Base-by-base conservation (phyloP, 2,329 filamentous ascomycete species). In the Calcarisporium arbuscula region DNA sequence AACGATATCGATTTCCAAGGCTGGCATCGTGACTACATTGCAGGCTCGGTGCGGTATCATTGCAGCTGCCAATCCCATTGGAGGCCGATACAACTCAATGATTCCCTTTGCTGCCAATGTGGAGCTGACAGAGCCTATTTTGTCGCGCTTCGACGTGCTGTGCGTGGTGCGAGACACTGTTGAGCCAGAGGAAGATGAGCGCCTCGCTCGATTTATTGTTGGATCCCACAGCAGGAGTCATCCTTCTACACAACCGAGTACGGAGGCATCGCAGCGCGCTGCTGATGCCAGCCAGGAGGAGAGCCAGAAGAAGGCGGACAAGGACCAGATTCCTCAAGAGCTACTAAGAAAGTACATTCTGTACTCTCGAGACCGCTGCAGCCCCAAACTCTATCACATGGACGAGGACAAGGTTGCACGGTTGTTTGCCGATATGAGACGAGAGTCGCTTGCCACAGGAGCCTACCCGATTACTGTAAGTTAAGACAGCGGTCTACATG, bases 1-100 rank as follows among this genome's bases (percentile, higher is more conserved):
- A 64, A 98, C 92, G 2, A 98, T 98, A 48, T 96, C 90, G 41
- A 98, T 98, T 54, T 95, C 88, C 45, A 98, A 98, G 59, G 92
- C 92, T 1, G 92, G 92, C 62, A 98, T 98, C 41, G 92, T 98
- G 28, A 98, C 92, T 1, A 96, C 92, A 0, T 71, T 98, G 1
- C 90, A 98, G 60, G 92, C 92, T 28, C 83, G 92, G 25, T 98
- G 92, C 58, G 88, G 89, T 35, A 94, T 98, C 47, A 88, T 98
- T 45, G 92, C 92, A 12, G 92, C 92, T 2, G 92, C 92, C 50
- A 98, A 98, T 62, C 92, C 92, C 1, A 90, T 94, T 41, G 90
- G 89, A 30, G 92, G 92, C 16, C 85, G 92, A 28, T 98, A 98
- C 67, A 96, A 96, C 63, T 88, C 85, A 26, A 95, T 89, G 1